Evolutionary conservation across 495 filamentous ascomycete genomes (phyloP).

Genomic region (Stereocaulon alpinum): DNA sequence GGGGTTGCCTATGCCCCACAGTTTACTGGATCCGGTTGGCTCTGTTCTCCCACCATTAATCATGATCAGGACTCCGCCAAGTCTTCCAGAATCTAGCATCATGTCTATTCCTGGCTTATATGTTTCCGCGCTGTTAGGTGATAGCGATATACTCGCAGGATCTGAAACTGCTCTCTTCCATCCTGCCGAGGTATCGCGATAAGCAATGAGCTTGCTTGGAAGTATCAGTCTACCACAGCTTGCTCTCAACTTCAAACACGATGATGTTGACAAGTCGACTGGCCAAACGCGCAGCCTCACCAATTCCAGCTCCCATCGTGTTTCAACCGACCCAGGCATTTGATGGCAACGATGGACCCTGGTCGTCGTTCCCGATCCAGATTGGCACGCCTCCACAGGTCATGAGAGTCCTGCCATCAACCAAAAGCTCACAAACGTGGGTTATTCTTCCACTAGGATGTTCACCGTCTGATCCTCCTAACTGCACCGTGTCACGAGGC

Average conservation of each 20-base stretch:
- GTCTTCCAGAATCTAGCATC: neutral
- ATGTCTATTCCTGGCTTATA: neutral
- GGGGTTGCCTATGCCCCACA: neutral
- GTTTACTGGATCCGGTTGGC: neutral
- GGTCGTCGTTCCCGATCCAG: conserved; percentile 30
- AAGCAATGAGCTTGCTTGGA: neutral
- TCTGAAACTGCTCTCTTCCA: neutral
- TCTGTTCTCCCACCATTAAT: neutral
- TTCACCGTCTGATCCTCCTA: conserved; percentile 20
- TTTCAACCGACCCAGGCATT: conserved; percentile 21
- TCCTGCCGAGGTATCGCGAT: neutral
- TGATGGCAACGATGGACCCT: conserved; percentile 30
- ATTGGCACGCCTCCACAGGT: conserved; percentile 31
- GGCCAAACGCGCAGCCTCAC: neutral
- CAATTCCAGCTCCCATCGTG: conserved; percentile 12
- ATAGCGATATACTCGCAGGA: neutral
- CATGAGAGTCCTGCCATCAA: conserved; percentile 28
- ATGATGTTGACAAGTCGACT: neutral
- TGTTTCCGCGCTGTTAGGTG: no score
- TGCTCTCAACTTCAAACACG: neutral
- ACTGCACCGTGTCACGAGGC: conserved; percentile 39
- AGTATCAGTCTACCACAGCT: no score
- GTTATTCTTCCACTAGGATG: conserved; percentile 31
- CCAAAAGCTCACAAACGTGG: conserved; percentile 23
- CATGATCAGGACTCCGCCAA: neutral